These are phyloP conservation scores for Pestalotiopsis sp. DNA, from an alignment of 2,329 filamentous ascomycete species.

Conservation along the genomic window DNA sequence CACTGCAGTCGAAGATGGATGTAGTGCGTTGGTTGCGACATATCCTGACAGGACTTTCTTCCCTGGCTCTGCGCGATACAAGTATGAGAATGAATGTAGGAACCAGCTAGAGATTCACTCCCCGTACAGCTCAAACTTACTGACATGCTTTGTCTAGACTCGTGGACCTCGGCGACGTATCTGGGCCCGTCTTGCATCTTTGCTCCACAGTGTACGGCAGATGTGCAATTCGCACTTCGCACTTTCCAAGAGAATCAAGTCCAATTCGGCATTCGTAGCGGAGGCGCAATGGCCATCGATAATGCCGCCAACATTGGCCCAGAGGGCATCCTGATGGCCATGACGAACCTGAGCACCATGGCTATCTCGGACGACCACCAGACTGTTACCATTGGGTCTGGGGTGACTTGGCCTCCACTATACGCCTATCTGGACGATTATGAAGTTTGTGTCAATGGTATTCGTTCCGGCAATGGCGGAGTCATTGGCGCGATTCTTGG, in stretches of 20 bases:
- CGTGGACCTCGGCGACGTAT: not conserved
- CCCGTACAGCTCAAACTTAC: not conserved
- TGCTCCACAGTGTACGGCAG: not conserved
- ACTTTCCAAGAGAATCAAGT: not conserved
- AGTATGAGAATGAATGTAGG: constrained; percentile 3
- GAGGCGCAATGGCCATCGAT: not conserved
- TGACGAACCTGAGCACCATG: not conserved
- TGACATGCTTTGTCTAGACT: not conserved
- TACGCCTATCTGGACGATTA: not conserved
- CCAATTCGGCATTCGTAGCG: not conserved
- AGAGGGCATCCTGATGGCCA: not conserved
- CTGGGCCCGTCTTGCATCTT: not conserved
- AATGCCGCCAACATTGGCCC: not conserved
- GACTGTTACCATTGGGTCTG: not conserved
- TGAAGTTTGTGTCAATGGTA: not conserved
- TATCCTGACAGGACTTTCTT: not conserved
- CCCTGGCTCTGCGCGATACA: not conserved
- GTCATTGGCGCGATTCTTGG: not conserved
- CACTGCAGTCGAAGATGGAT: not conserved
- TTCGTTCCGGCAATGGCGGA: not conserved
- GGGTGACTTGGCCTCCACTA: not conserved
- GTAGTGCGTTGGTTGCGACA: not conserved
- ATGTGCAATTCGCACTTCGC: not conserved
- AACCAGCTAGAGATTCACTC: not conserved
- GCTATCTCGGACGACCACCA: not conserved